Percentiles rank a stretch among this genome's conserved stretches.
Conservation (phyloP, 768 basidiomycete genomes). For the Tylopilus plumbeoviolaceoides region DNA sequence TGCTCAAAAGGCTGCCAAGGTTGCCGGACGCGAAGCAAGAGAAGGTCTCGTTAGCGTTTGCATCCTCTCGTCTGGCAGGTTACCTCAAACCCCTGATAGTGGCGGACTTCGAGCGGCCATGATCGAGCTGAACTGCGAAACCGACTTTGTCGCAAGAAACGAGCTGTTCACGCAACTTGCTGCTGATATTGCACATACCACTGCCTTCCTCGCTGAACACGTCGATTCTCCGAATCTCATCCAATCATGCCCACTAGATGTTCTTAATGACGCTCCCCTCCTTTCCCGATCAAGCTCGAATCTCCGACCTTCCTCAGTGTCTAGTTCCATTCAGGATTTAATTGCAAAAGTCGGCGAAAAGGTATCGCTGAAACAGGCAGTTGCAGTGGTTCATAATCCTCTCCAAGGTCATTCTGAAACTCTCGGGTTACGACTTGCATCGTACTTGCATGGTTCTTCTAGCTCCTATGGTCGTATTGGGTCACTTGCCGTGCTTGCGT, state of each 20-base stretch:
- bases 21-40: constrained; percentile 66
- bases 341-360: constrained; percentile 81
- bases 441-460: constrained; percentile 58
- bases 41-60: constrained; percentile 82
- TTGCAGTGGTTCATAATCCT: constrained; percentile 36
- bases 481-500: constrained; percentile 50
- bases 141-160: constrained; percentile 91
- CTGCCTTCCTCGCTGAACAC: constrained; percentile 64
- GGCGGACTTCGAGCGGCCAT: constrained; percentile 72
- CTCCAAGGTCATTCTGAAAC: constrained; percentile 31
- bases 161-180: constrained; percentile 76
- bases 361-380: constrained; percentile 62
- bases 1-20: constrained; percentile 77
- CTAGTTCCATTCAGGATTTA: constrained; percentile 59
- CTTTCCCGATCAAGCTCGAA: constrained; percentile 37
- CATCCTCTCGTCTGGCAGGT: constrained; percentile 61
- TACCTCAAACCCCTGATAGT: constrained; percentile 31
- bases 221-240: constrained; percentile 36
- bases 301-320: constrained; percentile 47
- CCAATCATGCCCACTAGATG: constrained; percentile 46
- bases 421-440: constrained; percentile 44
- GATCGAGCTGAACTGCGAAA: constrained; percentile 94
- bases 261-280: constrained; percentile 63
- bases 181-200: constrained; percentile 76
- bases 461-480: constrained; percentile 57